Evolutionary conservation across 768 basidiomycete genomes (phyloP).

Genomic region (Cystofilobasidium ferigula): DNA sequence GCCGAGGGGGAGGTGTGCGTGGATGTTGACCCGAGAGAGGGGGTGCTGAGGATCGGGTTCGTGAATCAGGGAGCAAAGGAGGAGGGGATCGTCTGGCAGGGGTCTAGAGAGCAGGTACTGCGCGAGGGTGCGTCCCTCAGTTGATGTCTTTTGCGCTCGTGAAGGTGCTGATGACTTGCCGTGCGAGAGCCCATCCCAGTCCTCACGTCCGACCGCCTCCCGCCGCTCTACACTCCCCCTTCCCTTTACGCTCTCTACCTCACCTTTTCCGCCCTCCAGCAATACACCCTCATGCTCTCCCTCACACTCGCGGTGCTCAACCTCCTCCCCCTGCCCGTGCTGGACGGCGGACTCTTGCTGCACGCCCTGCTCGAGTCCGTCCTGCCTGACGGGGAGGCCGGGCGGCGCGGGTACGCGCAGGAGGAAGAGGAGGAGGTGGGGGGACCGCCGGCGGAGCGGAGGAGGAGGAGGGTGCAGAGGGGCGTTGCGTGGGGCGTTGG

Average conservation of each 20-base stretch:
- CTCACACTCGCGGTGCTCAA: constrained; percentile 20
- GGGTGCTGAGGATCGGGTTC: constrained; percentile 8
- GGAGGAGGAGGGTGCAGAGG: neutral
- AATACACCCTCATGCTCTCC: constrained; percentile 22
- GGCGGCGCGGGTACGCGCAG: neutral
- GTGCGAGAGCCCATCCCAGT: constrained; percentile 11
- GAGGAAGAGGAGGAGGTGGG: neutral
- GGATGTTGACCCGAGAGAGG: neutral
- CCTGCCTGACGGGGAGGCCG: neutral
- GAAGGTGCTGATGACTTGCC: no score
- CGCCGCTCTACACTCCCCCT: neutral
- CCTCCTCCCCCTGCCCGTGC: constrained; percentile 14
- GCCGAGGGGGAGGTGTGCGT: constrained; percentile 3
- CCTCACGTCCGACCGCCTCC: constrained; percentile 3
- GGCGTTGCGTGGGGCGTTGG: neutral
- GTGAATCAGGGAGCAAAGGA: neutral
- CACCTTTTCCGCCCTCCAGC: neutral
- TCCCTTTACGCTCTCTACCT: neutral
- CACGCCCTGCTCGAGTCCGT: constrained; percentile 8
- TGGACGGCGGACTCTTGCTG: constrained; percentile 20
- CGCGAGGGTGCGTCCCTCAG: neutral
- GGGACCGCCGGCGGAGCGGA: neutral
- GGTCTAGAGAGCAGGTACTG: neutral
- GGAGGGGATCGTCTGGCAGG: constrained; percentile 17
- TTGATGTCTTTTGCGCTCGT: neutral